Conservation (phyloP, 345 rosid genomes). For the Geranium rotundifolium region DNA sequence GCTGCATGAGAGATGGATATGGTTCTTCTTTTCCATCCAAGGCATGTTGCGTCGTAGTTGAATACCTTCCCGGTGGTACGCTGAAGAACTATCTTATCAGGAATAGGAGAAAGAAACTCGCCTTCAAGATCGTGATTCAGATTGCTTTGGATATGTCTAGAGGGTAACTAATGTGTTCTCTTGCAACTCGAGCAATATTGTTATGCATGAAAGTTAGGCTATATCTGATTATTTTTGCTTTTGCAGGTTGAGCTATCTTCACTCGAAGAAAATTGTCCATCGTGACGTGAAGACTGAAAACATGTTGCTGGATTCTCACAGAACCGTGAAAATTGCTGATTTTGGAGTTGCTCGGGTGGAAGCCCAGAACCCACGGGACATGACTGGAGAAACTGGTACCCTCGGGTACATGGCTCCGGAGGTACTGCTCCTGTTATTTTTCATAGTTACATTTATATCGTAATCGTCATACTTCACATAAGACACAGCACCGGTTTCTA, state of each 20-base stretch:
- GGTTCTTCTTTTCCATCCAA: conserved; percentile 17
- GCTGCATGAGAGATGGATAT: conserved; percentile 8
- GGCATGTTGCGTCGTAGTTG: conserved; percentile 45
- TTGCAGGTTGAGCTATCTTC: conserved; percentile 41
- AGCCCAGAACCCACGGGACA: conserved; percentile 41
- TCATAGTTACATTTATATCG: neutral
- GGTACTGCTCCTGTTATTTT: conserved; percentile 12
- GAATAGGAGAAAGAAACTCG: conserved; percentile 32
- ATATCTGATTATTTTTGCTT: neutral
- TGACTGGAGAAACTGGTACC: conserved; percentile 50
- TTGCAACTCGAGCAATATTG: neutral
- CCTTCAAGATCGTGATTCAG: conserved; percentile 28
- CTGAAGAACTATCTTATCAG: conserved; percentile 33
- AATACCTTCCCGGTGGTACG: conserved; percentile 35
- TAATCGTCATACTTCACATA: neutral
- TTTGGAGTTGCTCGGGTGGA: conserved; percentile 48
- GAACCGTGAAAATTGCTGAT: conserved; percentile 40
- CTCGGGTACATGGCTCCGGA: conserved; percentile 49
- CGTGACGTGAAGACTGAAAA: conserved; percentile 42
- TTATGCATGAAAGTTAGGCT: neutral
- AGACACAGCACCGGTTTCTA: too few relatives aligned
- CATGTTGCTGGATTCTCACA: conserved; percentile 28
- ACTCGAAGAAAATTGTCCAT: conserved; percentile 42
- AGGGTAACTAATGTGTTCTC: conserved; percentile 20
- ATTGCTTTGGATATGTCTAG: conserved; percentile 41